phyloP scores from a whole-genome alignment of 2,329 filamentous ascomycete species.

The Claviceps sp. region DNA sequence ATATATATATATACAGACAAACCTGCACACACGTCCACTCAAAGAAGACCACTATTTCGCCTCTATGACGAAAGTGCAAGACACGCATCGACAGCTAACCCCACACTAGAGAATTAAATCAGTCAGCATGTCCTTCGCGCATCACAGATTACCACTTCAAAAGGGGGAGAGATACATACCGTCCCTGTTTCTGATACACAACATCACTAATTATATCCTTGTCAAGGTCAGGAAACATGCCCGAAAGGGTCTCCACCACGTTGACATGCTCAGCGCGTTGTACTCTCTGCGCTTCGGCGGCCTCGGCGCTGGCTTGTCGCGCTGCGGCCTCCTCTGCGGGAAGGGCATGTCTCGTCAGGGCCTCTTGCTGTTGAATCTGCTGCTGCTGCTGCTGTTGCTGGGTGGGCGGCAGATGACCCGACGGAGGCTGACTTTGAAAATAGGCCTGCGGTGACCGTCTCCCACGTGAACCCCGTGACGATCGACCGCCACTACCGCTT shows the following conservation, averaged over 20 bases:
- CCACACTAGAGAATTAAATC: conserved; percentile 42
- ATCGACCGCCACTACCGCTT: conserved; percentile 18
- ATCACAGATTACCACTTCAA: too few relatives aligned
- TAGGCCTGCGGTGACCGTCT: conserved; percentile 17
- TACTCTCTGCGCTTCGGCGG: conserved; percentile 72
- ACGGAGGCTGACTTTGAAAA: conserved; percentile 12
- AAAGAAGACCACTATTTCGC: background rate
- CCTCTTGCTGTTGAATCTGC: conserved; percentile 1
- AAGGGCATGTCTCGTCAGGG: conserved; percentile 28
- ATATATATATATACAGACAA: too few relatives aligned
- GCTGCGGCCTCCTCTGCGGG: conserved; percentile 80
- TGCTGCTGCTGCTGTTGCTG: conserved; percentile 8
- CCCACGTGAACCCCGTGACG: conserved; percentile 21
- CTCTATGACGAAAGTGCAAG: conserved; percentile 47
- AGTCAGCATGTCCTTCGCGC: background rate
- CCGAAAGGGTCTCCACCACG: conserved; percentile 82
- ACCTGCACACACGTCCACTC: too few relatives aligned
- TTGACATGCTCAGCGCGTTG: conserved; percentile 76
- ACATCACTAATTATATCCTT: conserved; percentile 93
- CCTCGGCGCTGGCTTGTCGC: conserved; percentile 78
- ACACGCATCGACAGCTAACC: conserved; percentile 75
- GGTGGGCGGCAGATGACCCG: conserved; percentile 10
- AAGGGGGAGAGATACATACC: conserved; percentile 41
- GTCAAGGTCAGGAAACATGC: conserved; percentile 96
- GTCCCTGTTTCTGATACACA: conserved; percentile 86